A percentile compares a stretch with the other conserved stretches of the same genome.
These are phyloP conservation scores for Geopyxis carbonaria DNA, from an alignment of 495 filamentous ascomycete species.

Conservation along the genomic window DNA sequence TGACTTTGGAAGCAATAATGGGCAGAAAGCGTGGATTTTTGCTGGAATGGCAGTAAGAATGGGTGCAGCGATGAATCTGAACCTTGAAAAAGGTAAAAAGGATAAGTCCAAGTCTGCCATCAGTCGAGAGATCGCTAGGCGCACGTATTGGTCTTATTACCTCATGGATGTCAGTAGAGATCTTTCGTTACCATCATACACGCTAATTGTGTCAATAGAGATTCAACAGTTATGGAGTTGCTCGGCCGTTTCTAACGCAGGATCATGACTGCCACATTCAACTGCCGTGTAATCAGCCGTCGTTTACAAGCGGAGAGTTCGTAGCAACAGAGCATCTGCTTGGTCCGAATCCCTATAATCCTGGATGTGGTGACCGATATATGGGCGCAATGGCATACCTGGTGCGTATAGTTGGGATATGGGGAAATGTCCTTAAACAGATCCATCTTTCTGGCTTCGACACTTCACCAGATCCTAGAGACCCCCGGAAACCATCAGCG, in stretches of 20 bases:
- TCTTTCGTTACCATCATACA: not conserved
- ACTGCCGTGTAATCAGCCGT: conserved; percentile 23
- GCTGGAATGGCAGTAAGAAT: conserved; percentile 25
- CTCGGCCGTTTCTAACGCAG: conserved; percentile 24
- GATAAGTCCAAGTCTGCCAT: conserved; percentile 11
- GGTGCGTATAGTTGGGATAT: conserved; percentile 22
- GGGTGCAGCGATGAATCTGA: conserved; percentile 24
- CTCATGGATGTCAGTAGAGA: conserved; percentile 24
- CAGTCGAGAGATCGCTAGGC: conserved; percentile 17
- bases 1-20: conserved; percentile 23
- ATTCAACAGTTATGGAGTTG: conserved; percentile 25
- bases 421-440: conserved; percentile 24
- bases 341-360: conserved; percentile 18
- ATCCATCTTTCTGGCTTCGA: conserved; percentile 23
- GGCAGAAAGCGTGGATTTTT: conserved; percentile 26
- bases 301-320: conserved; percentile 18
- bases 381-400: conserved; percentile 26
- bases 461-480: not conserved
- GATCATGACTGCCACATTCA: conserved; percentile 25
- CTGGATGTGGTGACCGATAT: conserved; percentile 9
- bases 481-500: not conserved
- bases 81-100: conserved; percentile 23
- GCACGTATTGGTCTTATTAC: conserved; percentile 26
- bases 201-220: conserved; percentile 11
- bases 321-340: conserved; percentile 22